A percentile compares a stretch with the other conserved stretches of the same genome.
Evolutionary conservation across 306 rosid genomes (phyloP).

Genomic region (Pterocarpus macrocarpus): DNA sequence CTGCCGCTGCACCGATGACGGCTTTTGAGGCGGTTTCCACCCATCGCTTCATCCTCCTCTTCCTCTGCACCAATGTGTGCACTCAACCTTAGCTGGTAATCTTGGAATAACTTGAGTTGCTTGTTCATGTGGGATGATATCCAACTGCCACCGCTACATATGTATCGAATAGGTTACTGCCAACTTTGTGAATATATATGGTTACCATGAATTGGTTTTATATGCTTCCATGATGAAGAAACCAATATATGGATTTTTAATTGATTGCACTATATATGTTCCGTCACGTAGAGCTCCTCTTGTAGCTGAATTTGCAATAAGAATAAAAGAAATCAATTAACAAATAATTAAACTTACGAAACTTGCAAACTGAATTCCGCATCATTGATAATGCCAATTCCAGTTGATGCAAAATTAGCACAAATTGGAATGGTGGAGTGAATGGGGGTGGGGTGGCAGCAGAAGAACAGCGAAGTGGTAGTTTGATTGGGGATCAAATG

Average conservation of each 20-base stretch:
- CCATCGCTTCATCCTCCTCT: not conserved
- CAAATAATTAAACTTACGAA: constrained; percentile 41
- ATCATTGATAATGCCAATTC: constrained; percentile 90
- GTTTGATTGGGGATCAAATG: no score
- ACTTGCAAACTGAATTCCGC: constrained; percentile 82
- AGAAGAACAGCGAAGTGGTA: no score
- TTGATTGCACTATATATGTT: no score
- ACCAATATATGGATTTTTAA: not conserved
- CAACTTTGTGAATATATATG: not conserved
- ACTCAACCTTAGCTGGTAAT: constrained; percentile 68
- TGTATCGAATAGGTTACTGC: not conserved
- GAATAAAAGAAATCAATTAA: not conserved
- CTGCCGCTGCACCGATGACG: no score
- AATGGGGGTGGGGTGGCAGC: no score
- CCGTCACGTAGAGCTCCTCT: no score
- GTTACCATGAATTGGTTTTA: no score
- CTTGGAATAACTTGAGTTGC: constrained; percentile 66
- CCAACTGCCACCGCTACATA: constrained; percentile 55
- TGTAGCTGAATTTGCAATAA: no score
- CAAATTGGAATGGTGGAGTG: constrained; percentile 56
- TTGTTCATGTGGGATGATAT: constrained; percentile 67
- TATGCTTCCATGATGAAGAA: not conserved
- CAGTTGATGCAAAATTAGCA: constrained; percentile 94
- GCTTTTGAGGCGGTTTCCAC: no score
- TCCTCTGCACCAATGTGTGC: constrained; percentile 63